A percentile compares a stretch with the other conserved stretches of the same genome.
Conservation (phyloP, 441 rosid genomes). For the Heliophila coronopifolia region DNA sequence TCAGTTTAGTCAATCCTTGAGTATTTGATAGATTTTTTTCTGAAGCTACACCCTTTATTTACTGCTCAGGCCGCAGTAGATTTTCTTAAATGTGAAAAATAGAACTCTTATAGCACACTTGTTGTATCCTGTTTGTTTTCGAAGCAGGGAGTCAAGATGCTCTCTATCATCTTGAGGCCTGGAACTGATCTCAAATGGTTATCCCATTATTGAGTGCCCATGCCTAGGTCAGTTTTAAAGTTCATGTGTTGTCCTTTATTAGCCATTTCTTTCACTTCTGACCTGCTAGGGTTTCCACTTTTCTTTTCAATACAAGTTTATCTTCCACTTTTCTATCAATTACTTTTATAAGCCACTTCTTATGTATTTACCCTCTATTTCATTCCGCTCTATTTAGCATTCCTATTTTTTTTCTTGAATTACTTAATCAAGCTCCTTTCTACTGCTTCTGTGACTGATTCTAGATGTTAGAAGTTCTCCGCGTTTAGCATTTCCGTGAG, state of each 20-base stretch:
- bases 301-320: constrained; percentile 33
- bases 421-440: constrained; percentile 2
- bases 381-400: not conserved
- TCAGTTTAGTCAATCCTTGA: constrained; percentile 38
- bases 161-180: constrained; percentile 86
- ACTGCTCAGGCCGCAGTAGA: constrained; percentile 43
- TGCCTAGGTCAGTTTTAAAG: constrained; percentile 87
- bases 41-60: constrained; percentile 47
- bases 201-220: constrained; percentile 64
- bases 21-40: constrained; percentile 43
- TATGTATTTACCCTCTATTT: constrained; percentile 11
- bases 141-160: constrained; percentile 89
- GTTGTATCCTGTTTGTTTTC: constrained; percentile 80
- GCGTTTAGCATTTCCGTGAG: constrained; percentile 3
- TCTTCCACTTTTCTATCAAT: constrained; percentile 28
- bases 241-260: constrained; percentile 46
- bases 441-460: not conserved
- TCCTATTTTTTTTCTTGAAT: constrained; percentile 1
- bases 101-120: constrained; percentile 65
- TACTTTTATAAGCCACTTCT: constrained; percentile 13
- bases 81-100: constrained; percentile 35
- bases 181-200: constrained; percentile 86
- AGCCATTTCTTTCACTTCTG: constrained; percentile 52
- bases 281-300: constrained; percentile 45
- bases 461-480: not conserved